Evolutionary conservation across 78 protist species (phyloP).

Genomic region (Acrasis kona): DNA sequence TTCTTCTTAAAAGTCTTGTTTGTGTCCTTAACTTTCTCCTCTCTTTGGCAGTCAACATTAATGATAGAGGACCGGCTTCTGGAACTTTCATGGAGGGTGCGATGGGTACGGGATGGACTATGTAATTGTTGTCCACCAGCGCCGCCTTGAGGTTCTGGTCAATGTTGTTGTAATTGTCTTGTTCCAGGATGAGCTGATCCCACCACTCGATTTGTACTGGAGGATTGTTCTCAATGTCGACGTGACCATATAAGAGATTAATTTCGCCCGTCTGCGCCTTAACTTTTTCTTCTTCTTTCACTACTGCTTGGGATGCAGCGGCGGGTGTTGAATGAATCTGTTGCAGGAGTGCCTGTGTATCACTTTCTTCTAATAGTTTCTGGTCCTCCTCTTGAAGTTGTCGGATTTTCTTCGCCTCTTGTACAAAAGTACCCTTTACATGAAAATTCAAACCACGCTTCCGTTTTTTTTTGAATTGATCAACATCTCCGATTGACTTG

Average conservation of each 20-base stretch:
- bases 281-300: not conserved
- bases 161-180: not conserved
- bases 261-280: not conserved
- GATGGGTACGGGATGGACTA: not conserved
- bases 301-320: not conserved
- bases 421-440: not conserved
- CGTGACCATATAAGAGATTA: not conserved
- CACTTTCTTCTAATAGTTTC: not conserved
- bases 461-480: not conserved
- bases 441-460: not conserved
- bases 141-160: not conserved
- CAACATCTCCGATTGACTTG: not conserved
- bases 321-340: not conserved
- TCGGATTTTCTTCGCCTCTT: not conserved
- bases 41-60: not conserved
- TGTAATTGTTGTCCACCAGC: not conserved
- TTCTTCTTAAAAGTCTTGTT: not conserved
- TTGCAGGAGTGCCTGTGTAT: not conserved
- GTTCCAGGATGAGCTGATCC: not conserved
- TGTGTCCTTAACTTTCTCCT: not conserved
- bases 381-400: not conserved
- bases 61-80: not conserved
- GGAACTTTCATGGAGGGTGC: not conserved
- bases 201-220: not conserved
- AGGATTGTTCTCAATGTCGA: not conserved